Conservation (phyloP, 768 basidiomycete species). For the Rhodotorula toruloides region DNA sequence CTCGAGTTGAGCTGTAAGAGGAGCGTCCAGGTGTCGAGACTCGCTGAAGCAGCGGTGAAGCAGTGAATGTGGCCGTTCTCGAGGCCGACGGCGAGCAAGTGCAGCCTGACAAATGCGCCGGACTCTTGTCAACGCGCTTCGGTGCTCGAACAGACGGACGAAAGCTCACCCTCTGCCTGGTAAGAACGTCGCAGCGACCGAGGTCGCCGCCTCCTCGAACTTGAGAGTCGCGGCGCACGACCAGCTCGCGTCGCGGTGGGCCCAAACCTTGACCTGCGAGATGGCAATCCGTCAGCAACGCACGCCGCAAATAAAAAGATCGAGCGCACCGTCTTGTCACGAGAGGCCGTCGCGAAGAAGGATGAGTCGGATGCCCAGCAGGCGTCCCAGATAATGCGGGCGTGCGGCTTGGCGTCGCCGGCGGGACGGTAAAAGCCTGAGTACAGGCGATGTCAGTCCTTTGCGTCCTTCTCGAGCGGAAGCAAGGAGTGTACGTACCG, state of each 20-base stretch:
- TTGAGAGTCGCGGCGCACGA: constrained; percentile 57
- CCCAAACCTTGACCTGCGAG: constrained; percentile 81
- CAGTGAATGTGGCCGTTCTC: constrained; percentile 73
- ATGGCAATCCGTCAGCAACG: neutral
- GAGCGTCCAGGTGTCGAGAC: constrained; percentile 53
- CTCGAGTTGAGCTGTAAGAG: constrained; percentile 53
- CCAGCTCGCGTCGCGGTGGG: constrained; percentile 48
- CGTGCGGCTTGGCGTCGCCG: constrained; percentile 70
- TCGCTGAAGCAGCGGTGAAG: constrained; percentile 50
- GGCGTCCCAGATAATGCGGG: constrained; percentile 93
- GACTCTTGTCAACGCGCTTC: neutral
- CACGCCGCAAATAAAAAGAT: neutral
- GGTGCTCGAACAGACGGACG: neutral
- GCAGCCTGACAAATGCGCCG: constrained; percentile 49
- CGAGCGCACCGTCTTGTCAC: constrained; percentile 77
- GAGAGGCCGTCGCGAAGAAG: constrained; percentile 84
- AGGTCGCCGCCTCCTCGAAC: constrained; percentile 71
- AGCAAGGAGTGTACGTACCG: constrained; percentile 45
- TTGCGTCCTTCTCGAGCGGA: neutral
- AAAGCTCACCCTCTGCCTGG: constrained; percentile 34
- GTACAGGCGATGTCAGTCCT: neutral
- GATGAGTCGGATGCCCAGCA: constrained; percentile 73
- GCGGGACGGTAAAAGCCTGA: constrained; percentile 60
- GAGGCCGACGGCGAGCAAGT: constrained; percentile 71
- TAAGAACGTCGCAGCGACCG: constrained; percentile 60